Percentiles rank a stretch among this genome's conserved stretches.
These are phyloP conservation scores for Gracilaria domingensis DNA, from an alignment of 23 red algal species.

Conservation along the genomic window DNA sequence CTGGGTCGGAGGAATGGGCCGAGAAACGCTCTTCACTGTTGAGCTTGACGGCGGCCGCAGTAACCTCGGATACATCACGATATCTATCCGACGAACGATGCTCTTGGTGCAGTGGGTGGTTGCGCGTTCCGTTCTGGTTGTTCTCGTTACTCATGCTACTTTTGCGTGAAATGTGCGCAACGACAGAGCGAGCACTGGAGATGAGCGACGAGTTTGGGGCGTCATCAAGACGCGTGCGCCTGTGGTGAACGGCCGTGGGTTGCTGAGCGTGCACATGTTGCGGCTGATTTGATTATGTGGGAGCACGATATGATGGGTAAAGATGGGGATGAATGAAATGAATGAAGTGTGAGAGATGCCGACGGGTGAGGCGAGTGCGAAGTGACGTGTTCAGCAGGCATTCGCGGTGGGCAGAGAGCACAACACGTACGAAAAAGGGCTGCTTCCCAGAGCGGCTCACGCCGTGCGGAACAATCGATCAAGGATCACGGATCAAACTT, in stretches of 20 bases:
- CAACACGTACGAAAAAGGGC: background rate
- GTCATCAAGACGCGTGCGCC: background rate
- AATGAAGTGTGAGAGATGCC: too few species aligned
- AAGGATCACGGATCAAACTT: too few species aligned
- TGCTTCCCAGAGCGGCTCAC: background rate
- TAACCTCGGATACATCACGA: slow-evolving; percentile 2
- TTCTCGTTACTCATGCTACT: background rate
- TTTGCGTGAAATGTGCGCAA: background rate
- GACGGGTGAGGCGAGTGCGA: background rate
- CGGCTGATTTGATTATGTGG: slow-evolving; percentile 8
- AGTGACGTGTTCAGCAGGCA: slow-evolving; percentile 1
- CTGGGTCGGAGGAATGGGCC: slow-evolving; percentile 39
- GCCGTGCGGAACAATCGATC: too few species aligned
- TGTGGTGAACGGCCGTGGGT: background rate
- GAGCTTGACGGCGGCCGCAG: background rate
- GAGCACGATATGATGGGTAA: too few species aligned
- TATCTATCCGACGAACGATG: background rate
- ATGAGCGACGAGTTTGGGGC: background rate
- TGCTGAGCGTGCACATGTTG: background rate
- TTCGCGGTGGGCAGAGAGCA: background rate
- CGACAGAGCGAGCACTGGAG: background rate
- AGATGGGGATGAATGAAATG: too few species aligned
- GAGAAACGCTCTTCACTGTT: slow-evolving; percentile 59
- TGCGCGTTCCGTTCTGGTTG: background rate
- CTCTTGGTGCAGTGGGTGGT: background rate